phyloP scores from a whole-genome alignment of 208 protist genomes.

The Crithidia thermophila region DNA sequence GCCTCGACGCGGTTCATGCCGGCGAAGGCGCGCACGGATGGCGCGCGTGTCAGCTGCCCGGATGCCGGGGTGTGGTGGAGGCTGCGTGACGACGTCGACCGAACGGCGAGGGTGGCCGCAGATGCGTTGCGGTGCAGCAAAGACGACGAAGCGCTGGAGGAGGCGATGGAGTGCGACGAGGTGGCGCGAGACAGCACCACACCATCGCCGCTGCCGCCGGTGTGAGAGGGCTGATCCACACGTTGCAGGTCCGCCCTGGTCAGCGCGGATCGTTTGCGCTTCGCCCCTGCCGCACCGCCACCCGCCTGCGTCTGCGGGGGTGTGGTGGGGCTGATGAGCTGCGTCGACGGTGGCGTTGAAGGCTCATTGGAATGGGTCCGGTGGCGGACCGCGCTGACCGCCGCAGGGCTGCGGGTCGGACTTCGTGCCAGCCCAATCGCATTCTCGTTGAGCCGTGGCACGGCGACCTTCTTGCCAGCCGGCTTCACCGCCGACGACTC shows the following conservation, averaged over 20 bases:
- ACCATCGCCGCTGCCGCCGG: too few relatives aligned
- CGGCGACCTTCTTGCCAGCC: not conserved
- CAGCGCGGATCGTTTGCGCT: not conserved
- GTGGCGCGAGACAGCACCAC: not conserved
- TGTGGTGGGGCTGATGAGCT: too few relatives aligned
- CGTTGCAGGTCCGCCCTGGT: not conserved
- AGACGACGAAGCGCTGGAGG: not conserved
- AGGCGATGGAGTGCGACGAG: not conserved
- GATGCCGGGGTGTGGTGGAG: not conserved
- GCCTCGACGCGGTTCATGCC: slow-evolving; percentile 10
- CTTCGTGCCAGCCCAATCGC: too few relatives aligned
- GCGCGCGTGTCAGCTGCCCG: not conserved
- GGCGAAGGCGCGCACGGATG: slow-evolving; percentile 18
- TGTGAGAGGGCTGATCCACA: too few relatives aligned
- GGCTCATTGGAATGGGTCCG: too few relatives aligned
- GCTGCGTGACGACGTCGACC: not conserved
- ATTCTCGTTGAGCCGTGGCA: too few relatives aligned
- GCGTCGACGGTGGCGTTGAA: too few relatives aligned
- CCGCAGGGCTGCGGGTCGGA: too few relatives aligned
- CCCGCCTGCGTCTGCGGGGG: too few relatives aligned
- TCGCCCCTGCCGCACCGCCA: too few relatives aligned
- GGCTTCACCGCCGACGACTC: too few relatives aligned
- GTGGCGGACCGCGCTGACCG: too few relatives aligned
- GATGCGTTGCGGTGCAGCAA: not conserved
- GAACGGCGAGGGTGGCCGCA: not conserved